These are phyloP conservation scores for Naganishia onofrii DNA, from an alignment of 768 basidiomycete genomes.

Conservation along the genomic window DNA sequence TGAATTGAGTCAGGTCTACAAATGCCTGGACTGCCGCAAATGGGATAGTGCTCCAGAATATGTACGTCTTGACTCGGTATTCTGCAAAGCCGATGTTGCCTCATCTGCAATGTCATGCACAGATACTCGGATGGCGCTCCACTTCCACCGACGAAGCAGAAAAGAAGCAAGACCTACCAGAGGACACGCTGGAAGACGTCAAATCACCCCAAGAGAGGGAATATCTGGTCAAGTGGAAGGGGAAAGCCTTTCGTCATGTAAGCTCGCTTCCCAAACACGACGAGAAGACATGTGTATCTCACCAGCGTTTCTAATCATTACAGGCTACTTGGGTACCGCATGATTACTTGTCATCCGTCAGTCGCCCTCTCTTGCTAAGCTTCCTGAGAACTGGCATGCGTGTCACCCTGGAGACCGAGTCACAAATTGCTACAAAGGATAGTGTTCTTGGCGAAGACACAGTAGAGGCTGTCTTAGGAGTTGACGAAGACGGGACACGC, in stretches of 20 bases:
- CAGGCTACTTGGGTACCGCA: constrained; percentile 83
- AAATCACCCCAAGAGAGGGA: constrained; percentile 67
- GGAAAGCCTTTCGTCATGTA: constrained; percentile 66
- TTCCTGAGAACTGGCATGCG: constrained; percentile 70
- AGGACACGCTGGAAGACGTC: constrained; percentile 48
- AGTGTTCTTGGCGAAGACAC: constrained; percentile 27
- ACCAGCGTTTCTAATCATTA: background rate
- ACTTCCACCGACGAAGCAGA: constrained; percentile 68
- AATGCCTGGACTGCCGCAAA: constrained; percentile 17
- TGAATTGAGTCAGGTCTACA: constrained; percentile 56
- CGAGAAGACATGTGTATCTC: background rate
- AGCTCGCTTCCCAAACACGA: constrained; percentile 50
- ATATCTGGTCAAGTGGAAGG: constrained; percentile 87
- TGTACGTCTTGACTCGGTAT: background rate
- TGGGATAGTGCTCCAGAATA: constrained; percentile 17
- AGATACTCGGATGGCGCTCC: constrained; percentile 88
- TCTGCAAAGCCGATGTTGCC: background rate
- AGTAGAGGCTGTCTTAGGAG: constrained; percentile 43
- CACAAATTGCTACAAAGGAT: constrained; percentile 39
- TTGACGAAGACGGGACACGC: constrained; percentile 46
- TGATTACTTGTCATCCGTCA: constrained; percentile 76
- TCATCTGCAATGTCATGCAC: background rate
- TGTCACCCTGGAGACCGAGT: constrained; percentile 61
- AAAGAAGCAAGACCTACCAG: constrained; percentile 57
- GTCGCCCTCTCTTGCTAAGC: constrained; percentile 66